Base-by-base conservation (phyloP, 2,329 filamentous ascomycete species). In the Trichoderma cornu-damae region DNA sequence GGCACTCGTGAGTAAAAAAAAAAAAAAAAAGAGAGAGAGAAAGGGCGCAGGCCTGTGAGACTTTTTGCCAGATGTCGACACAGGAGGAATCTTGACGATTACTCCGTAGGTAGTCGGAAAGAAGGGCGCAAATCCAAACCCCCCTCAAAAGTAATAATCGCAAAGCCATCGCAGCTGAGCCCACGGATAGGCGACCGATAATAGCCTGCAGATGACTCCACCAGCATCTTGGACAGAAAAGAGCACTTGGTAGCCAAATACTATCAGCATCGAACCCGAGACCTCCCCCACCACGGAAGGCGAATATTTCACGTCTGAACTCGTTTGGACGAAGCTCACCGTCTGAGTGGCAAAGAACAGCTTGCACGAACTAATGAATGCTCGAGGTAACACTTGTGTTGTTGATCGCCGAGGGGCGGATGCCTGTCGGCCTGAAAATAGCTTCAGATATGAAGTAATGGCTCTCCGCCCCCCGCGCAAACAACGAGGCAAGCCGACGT, bases 401-500 rank as follows among this genome's bases (percentile, higher is more conserved):
- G 26, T 55, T 32, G 4, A 38, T 47, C 42, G 51, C 51, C 30
- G 18, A 47, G 22, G 37, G 40, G 16, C 40, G 42, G 28, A 44
- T 37, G 38, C 32, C 26, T 46, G 32, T 55, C 51, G 49, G 34
- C 51, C 51, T 55, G 30, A 44, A 34, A 20, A 55, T 34, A 44
- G 32, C 20, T 35, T 52, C 20, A 22, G 37, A 43, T 24, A n/a
- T 43, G 11, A 20, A 24, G 37, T 16, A 43, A 52, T 52, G 12
- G 26, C 26, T 11, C 34, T 46, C 32, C 38, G 51, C 42, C 51
- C 42, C 30, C 37, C 42, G 42, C 18, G 8, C n/a, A 35, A 46
- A 38, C 42, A 54, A 46, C 32, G 42, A 46, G 32, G 51, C 51
- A 55, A 30, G 50, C 30, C 51, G 42, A 55, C 40, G 51, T 46